A percentile compares a stretch with the other conserved stretches of the same genome.
Evolutionary conservation across 2,329 filamentous ascomycete species (phyloP).

Genomic region (Colletotrichum horii): DNA sequence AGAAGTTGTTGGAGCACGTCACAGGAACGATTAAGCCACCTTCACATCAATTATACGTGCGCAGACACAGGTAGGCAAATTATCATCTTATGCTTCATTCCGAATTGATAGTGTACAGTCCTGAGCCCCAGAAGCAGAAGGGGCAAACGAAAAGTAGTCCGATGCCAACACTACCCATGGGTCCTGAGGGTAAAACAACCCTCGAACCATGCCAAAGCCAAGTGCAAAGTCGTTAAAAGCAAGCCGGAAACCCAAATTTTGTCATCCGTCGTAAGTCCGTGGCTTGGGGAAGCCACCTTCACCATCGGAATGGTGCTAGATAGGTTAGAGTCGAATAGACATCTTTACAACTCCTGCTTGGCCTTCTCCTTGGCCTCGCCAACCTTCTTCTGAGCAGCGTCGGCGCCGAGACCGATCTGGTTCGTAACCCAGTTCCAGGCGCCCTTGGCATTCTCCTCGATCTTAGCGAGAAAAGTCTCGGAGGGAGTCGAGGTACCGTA

Average conservation of each 20-base stretch:
- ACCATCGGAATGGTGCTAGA: background rate
- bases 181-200: background rate
- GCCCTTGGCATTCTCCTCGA: constrained; percentile 54
- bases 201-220: constrained; percentile 2
- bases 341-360: constrained; percentile 54
- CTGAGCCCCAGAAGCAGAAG: background rate
- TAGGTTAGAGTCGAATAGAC: background rate
- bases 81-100: background rate
- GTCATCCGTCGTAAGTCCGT: constrained; percentile 19
- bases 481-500: constrained; percentile 74
- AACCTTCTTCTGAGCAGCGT: constrained; percentile 52
- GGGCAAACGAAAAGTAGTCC: background rate
- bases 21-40: background rate
- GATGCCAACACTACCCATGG: background rate
- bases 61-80: background rate
- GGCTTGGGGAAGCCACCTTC: background rate
- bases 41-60: background rate
- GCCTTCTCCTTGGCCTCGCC: constrained; percentile 40
- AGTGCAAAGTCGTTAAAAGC: constrained; percentile 3
- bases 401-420: constrained; percentile 54
- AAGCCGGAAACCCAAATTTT: constrained; percentile 18
- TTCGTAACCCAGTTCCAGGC: constrained; percentile 57
- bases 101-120: constrained; percentile 18
- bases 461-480: constrained; percentile 69
- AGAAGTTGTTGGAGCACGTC: background rate